Percentiles rank a stretch among this genome's conserved stretches.
Evolutionary conservation across 116 monocot genomes (phyloP).

Genomic region (Iris pallida): DNA sequence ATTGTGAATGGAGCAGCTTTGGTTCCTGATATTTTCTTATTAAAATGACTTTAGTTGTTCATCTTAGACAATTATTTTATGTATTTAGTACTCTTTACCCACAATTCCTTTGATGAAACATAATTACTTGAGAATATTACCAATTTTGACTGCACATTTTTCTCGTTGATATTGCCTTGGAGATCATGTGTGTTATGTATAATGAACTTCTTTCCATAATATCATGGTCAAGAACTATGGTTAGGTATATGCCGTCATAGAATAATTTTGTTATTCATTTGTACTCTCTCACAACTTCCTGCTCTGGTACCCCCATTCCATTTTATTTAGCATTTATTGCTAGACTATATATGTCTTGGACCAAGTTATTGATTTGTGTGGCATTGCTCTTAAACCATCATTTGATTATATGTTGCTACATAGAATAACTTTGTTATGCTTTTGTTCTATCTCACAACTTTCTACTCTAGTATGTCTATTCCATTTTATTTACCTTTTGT

Average conservation of each 20-base stretch:
- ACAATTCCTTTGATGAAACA: background rate
- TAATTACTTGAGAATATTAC: background rate
- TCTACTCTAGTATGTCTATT: background rate
- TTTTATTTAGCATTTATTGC: background rate
- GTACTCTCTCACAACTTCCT: background rate
- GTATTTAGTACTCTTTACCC: no score
- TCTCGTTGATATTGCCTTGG: background rate
- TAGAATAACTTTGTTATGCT: background rate
- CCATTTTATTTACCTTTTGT: background rate
- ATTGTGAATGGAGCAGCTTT: background rate
- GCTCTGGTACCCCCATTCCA: background rate
- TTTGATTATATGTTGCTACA: no score
- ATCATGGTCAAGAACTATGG: background rate
- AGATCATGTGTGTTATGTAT: background rate
- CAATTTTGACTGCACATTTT: background rate
- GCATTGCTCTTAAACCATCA: slow-evolving; percentile 36
- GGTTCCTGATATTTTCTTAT: background rate
- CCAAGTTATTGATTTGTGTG: slow-evolving; percentile 95
- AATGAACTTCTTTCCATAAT: background rate
- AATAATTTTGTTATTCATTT: background rate
- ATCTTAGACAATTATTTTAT: background rate
- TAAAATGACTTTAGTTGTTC: background rate
- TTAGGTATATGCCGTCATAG: background rate
- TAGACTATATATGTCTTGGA: background rate
- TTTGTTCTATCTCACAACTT: background rate